These are phyloP conservation scores for Arthrobotrys conoides DNA, from an alignment of 2,329 filamentous ascomycete species.

Conservation along the genomic window DNA sequence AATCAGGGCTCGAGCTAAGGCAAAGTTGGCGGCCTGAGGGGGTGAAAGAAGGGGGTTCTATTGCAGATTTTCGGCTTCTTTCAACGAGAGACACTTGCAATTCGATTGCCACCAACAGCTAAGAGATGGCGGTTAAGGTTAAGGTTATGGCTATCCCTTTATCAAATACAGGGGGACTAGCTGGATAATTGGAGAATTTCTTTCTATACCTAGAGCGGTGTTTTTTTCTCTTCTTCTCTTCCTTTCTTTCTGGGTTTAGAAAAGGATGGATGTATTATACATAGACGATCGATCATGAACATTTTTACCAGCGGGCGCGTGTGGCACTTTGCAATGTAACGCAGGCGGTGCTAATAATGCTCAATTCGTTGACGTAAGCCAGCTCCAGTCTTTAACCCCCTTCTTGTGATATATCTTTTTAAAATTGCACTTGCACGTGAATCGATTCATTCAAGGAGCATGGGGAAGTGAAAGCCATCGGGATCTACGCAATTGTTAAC, in stretches of 20 bases:
- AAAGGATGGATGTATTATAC: slow-evolving; percentile 35
- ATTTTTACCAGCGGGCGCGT: slow-evolving; percentile 37
- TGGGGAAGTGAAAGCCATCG: not conserved
- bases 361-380: slow-evolving; percentile 28
- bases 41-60: slow-evolving; percentile 21
- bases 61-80: slow-evolving; percentile 1
- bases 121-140: slow-evolving; percentile 23
- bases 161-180: not conserved
- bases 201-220: slow-evolving; percentile 19
- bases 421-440: slow-evolving; percentile 35
- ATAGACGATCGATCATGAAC: slow-evolving; percentile 48
- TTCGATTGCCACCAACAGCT: not conserved
- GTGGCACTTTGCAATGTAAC: slow-evolving; percentile 32
- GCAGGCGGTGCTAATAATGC: slow-evolving; percentile 6
- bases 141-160: slow-evolving; percentile 2
- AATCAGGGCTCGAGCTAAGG: slow-evolving; percentile 59
- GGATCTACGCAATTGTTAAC: slow-evolving; percentile 20
- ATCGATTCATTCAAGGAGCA: slow-evolving; percentile 5
- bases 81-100: slow-evolving; percentile 2
- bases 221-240: slow-evolving; percentile 8
- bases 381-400: not conserved
- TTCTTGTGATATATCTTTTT: not conserved
- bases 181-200: slow-evolving; percentile 4
- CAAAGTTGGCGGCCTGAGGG: slow-evolving; percentile 43
- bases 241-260: slow-evolving; percentile 22